Evolutionary conservation across 2,329 filamentous ascomycete genomes (phyloP).

Genomic region (Colletotrichum sp.): DNA sequence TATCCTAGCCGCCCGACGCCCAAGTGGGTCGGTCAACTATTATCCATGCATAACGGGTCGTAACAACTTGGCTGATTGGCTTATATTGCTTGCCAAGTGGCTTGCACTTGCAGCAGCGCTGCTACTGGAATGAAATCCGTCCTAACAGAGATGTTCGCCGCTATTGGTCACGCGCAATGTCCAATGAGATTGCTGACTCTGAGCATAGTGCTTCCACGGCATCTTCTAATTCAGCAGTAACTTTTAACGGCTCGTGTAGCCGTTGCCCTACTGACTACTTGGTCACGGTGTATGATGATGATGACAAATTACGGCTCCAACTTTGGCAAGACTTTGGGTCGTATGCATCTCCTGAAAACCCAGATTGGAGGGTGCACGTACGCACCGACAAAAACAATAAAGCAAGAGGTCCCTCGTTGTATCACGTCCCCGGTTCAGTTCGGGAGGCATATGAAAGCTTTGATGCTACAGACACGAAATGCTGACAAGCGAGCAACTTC

Average conservation of each 20-base stretch:
- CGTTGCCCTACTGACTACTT: neutral
- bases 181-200: neutral
- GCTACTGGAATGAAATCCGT: neutral
- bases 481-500: neutral
- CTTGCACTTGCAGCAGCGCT: no score
- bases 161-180: neutral
- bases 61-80: no score
- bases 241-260: neutral
- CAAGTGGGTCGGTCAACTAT: no score
- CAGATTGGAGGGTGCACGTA: neutral
- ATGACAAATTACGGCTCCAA: neutral
- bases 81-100: no score
- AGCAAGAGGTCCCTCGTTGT: neutral
- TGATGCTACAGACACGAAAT: neutral
- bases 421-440: neutral
- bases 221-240: neutral
- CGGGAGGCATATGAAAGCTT: neutral
- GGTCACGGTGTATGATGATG: neutral
- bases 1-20: no score
- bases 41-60: no score
- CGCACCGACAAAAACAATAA: accelerated
- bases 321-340: neutral
- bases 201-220: neutral
- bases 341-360: neutral
- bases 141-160: neutral